These are phyloP conservation scores for Fagus crenata DNA, from an alignment of 306 rosid genomes.

Conservation along the genomic window DNA sequence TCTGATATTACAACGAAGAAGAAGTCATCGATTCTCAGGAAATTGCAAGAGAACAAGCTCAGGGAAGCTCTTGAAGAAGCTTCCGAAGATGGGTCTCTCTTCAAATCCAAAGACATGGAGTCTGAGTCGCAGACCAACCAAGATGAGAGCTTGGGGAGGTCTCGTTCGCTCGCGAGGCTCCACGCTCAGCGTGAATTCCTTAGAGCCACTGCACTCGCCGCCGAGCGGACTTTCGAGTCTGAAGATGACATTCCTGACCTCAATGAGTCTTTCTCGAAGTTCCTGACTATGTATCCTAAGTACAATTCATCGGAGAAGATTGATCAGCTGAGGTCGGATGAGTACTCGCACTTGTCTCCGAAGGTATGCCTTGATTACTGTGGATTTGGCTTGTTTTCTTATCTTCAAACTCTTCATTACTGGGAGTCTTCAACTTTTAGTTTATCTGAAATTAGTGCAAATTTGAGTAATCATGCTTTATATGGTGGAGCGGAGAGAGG, in stretches of 20 bases:
- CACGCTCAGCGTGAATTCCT: conserved; percentile 88
- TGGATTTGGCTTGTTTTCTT: conserved; percentile 93
- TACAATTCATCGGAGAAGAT: conserved; percentile 74
- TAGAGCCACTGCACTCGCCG: conserved; percentile 84
- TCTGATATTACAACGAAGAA: conserved; percentile 45
- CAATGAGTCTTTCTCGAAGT: conserved; percentile 64
- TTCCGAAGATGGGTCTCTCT: conserved; percentile 81
- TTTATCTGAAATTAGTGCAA: conserved; percentile 94
- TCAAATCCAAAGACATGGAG: conserved; percentile 72
- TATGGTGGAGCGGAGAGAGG: conserved; percentile 92
- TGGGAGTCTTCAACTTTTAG: conserved; percentile 99
- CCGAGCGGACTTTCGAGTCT: conserved; percentile 68
- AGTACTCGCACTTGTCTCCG: conserved; percentile 69
- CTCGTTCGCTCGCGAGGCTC: conserved; percentile 84
- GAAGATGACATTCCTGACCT: conserved; percentile 65
- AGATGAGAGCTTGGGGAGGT: conserved; percentile 66
- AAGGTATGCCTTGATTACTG: conserved; percentile 99
- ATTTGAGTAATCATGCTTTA: conserved; percentile 88
- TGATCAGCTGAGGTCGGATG: conserved; percentile 78
- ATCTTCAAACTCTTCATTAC: conserved; percentile 78
- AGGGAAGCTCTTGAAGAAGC: conserved; percentile 98
- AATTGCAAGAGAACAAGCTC: conserved; percentile 83
- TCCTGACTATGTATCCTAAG: conserved; percentile 90
- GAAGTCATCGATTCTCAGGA: conserved; percentile 71
- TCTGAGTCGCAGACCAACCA: conserved; percentile 47